These are phyloP conservation scores for Rhodofomes roseus DNA, from an alignment of 1,284 basidiomycete genomes.

Conservation along the genomic window DNA sequence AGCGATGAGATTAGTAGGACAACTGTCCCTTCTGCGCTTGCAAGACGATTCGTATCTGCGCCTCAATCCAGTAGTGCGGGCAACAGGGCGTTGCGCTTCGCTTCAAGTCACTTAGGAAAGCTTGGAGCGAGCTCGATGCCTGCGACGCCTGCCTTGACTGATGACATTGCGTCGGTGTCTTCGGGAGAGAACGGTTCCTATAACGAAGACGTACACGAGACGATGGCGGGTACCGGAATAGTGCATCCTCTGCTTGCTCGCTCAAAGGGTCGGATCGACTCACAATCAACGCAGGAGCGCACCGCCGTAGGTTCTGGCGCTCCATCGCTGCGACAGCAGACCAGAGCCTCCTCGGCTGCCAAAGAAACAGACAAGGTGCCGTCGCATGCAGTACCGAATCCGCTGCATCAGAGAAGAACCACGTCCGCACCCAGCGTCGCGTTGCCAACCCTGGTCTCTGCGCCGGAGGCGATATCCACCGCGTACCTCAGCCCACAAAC, in stretches of 20 bases:
- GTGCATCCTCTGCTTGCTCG: neutral
- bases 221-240: neutral
- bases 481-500: slow-evolving; percentile 36
- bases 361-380: too few relatives aligned
- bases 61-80: neutral
- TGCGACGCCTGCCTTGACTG: slow-evolving; percentile 13
- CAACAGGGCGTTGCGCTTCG: neutral
- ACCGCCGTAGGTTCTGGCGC: neutral
- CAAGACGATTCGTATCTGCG: neutral
- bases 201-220: slow-evolving; percentile 1
- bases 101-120: neutral
- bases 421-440: neutral
- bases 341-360: neutral
- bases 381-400: too few relatives aligned
- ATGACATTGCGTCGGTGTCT: slow-evolving; percentile 9
- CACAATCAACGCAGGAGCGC: neutral
- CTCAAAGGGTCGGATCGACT: neutral
- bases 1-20: slow-evolving; percentile 1
- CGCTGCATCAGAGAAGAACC: neutral
- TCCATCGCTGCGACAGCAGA: neutral
- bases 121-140: neutral
- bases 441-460: slow-evolving; percentile 15
- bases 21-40: neutral
- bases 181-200: neutral
- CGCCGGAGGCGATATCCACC: slow-evolving; percentile 36